These are phyloP conservation scores for Metrosideros polymorpha DNA, from an alignment of 441 rosid species.

Conservation along the genomic window DNA sequence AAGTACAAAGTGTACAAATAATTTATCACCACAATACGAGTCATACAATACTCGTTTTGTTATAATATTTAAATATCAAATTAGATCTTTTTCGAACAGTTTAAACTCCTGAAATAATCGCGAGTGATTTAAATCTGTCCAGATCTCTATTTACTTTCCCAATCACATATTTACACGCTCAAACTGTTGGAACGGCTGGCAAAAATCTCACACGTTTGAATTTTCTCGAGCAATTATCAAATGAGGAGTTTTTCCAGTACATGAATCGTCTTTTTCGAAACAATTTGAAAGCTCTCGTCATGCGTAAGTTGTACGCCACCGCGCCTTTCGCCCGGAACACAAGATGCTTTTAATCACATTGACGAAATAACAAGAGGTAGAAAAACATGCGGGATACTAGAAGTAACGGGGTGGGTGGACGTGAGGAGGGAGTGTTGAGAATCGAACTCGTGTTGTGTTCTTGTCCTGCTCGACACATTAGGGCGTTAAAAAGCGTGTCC, in stretches of 20 bases:
- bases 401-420: rapidly evolving
- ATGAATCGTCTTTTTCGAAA: background rate
- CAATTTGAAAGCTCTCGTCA: background rate
- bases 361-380: background rate
- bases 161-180: background rate
- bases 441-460: rapidly evolving
- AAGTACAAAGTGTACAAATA: background rate
- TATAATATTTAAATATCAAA: background rate
- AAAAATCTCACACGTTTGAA: background rate
- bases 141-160: rapidly evolving
- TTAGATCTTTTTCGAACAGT: rapidly evolving
- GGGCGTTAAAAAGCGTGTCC: background rate
- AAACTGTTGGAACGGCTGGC: too few relatives aligned
- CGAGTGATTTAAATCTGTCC: rapidly evolving
- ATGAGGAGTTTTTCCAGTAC: background rate
- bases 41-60: rapidly evolving
- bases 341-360: background rate
- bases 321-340: rapidly evolving
- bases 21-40: rapidly evolving
- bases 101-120: rapidly evolving
- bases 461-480: background rate
- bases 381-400: background rate
- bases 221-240: background rate
- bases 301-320: rapidly evolving
- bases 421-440: rapidly evolving